Conservation (phyloP, 139 green algal species). For the Mesotaenium endlicherianum region DNA sequence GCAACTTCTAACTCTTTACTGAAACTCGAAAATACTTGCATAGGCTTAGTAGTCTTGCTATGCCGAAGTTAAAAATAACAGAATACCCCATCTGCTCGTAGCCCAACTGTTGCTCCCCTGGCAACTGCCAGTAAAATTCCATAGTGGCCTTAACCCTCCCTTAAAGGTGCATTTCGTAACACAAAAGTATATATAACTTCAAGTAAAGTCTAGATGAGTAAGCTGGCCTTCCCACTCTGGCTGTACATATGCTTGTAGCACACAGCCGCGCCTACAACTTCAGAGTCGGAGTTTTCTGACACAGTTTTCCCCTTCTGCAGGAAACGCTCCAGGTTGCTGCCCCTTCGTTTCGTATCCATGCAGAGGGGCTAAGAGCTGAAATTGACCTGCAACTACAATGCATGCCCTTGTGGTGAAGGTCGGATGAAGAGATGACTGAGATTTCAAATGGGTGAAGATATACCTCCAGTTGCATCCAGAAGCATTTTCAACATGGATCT, state of each 20-base stretch:
- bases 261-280: background rate
- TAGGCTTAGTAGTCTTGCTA: background rate
- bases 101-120: too few relatives aligned
- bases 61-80: too few relatives aligned
- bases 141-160: too few relatives aligned
- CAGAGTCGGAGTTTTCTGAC: background rate
- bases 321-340: background rate
- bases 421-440: background rate
- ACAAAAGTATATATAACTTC: too few relatives aligned
- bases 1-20: background rate
- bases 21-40: too few relatives aligned
- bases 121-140: too few relatives aligned
- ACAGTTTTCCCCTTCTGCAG: background rate
- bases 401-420: background rate
- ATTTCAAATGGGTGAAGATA: background rate
- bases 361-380: background rate
- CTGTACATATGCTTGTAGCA: background rate
- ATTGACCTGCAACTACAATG: background rate
- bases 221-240: too few relatives aligned
- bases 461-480: slow-evolving; percentile 90
- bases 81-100: too few relatives aligned
- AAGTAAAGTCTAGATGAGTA: too few relatives aligned
- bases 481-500: slow-evolving; percentile 99
- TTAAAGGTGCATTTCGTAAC: too few relatives aligned
- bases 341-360: background rate